A percentile compares a stretch with the other conserved stretches of the same genome.
phyloP scores from a whole-genome alignment of 306 rosid species.

The Cucurbita ficifolia region DNA sequence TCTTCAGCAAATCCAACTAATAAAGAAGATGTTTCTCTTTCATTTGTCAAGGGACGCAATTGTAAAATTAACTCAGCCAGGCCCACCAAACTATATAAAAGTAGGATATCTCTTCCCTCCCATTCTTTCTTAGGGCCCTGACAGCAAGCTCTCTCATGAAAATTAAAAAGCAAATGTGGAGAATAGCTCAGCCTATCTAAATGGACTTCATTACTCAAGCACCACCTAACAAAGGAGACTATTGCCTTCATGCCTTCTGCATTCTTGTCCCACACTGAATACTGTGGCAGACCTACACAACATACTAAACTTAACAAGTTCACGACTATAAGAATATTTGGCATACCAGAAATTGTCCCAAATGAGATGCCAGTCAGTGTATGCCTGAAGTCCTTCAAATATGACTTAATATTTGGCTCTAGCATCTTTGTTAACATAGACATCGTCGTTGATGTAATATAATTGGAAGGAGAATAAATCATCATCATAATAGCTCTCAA shows the following conservation, averaged over 20 bases:
- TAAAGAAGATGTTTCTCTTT: slow-evolving; percentile 13
- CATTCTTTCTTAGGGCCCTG: slow-evolving; percentile 37
- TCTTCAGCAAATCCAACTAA: slow-evolving; percentile 17
- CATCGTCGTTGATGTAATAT: slow-evolving; percentile 47
- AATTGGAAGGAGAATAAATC: slow-evolving; percentile 67
- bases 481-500: slow-evolving; percentile 70
- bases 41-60: slow-evolving; percentile 5
- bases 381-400: slow-evolving; percentile 23
- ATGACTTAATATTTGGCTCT: slow-evolving; percentile 21
- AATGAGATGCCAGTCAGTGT: slow-evolving; percentile 36
- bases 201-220: slow-evolving; percentile 29
- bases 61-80: slow-evolving; percentile 48
- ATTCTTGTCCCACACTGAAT: slow-evolving; percentile 23
- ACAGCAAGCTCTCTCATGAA: slow-evolving; percentile 49
- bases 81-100: slow-evolving; percentile 57
- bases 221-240: slow-evolving; percentile 35
- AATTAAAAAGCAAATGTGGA: slow-evolving; percentile 34
- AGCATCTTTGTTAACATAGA: slow-evolving; percentile 32
- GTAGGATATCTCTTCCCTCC: slow-evolving; percentile 55
- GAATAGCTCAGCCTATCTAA: slow-evolving; percentile 28
- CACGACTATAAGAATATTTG: slow-evolving; percentile 30
- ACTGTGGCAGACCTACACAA: slow-evolving; percentile 38
- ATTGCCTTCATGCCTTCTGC: slow-evolving; percentile 26
- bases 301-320: slow-evolving; percentile 43
- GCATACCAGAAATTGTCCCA: slow-evolving; percentile 24